Evolutionary conservation across 768 basidiomycete genomes (phyloP).

Genomic region (Leccinellum luteum): DNA sequence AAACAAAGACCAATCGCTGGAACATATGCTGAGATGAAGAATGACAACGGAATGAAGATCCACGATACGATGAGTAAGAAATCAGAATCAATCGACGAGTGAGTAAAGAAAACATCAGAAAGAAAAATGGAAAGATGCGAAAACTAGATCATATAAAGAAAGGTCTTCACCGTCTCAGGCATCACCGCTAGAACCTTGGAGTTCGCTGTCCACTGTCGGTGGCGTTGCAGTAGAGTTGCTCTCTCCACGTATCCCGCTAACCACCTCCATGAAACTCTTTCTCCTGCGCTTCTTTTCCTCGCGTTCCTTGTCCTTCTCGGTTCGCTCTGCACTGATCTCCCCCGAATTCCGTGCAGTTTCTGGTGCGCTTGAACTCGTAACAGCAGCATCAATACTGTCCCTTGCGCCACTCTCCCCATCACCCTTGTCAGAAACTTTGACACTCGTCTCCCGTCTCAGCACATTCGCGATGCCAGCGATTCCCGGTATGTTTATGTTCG

Average conservation of each 20-base stretch:
- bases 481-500: slow-evolving; percentile 37
- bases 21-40: slow-evolving; percentile 13
- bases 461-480: slow-evolving; percentile 31
- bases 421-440: slow-evolving; percentile 43
- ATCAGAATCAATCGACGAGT: slow-evolving; percentile 9
- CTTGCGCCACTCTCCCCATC: slow-evolving; percentile 20
- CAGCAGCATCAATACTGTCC: slow-evolving; percentile 17
- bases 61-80: slow-evolving; percentile 10
- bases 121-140: slow-evolving; percentile 2
- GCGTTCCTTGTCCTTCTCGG: slow-evolving; percentile 52
- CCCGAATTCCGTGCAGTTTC: slow-evolving; percentile 40
- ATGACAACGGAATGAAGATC: slow-evolving; percentile 13
- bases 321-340: slow-evolving; percentile 49
- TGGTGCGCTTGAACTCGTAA: slow-evolving; percentile 35
- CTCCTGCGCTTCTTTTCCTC: slow-evolving; percentile 62
- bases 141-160: slow-evolving; percentile 9
- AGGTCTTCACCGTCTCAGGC: slow-evolving; percentile 8
- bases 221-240: slow-evolving; percentile 33
- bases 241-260: slow-evolving; percentile 29
- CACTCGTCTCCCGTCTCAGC: slow-evolving; percentile 28
- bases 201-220: slow-evolving; percentile 23
- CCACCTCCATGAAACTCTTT: slow-evolving; percentile 50
- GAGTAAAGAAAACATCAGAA: neutral
- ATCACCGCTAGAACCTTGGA: slow-evolving; percentile 9
- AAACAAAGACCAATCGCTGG: slow-evolving; percentile 3